These are phyloP conservation scores for Ceriops zippeliana DNA, from an alignment of 345 rosid genomes.

Conservation along the genomic window DNA sequence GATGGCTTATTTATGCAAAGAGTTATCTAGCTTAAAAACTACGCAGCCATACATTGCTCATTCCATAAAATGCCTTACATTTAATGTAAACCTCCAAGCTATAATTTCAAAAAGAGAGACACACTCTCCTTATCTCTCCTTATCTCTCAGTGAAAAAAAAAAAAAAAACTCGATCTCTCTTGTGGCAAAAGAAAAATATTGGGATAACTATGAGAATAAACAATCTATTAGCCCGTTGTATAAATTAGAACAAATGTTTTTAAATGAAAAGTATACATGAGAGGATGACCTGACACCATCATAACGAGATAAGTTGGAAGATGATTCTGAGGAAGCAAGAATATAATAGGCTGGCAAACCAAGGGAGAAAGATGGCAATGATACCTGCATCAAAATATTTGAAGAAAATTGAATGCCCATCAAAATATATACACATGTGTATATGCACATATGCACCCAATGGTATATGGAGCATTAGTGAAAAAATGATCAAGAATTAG, in stretches of 20 bases:
- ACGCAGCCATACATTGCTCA: too few species aligned
- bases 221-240: background rate
- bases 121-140: background rate
- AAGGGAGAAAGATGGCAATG: conserved; percentile 81
- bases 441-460: too few species aligned
- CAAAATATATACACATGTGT: too few species aligned
- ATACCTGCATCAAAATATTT: conserved; percentile 43
- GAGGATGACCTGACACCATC: conserved; percentile 74
- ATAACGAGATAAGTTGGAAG: conserved; percentile 84
- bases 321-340: conserved; percentile 86
- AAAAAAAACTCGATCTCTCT: background rate
- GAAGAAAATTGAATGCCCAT: too few species aligned
- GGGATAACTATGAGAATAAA: background rate
- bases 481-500: background rate
- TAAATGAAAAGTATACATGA: background rate
- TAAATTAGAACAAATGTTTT: background rate
- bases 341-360: conserved; percentile 89
- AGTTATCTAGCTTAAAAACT: too few species aligned
- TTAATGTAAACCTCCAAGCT: too few species aligned
- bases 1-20: too few species aligned
- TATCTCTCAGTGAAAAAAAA: background rate
- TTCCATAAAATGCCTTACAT: too few species aligned
- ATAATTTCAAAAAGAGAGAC: too few species aligned
- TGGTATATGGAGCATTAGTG: too few species aligned
- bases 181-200: background rate